Evolutionary conservation across 371 early-diverging fungal species (phyloP), one percentile per base, ranked within the genome.

Genomic region (Mucor velutinosus): DNA sequence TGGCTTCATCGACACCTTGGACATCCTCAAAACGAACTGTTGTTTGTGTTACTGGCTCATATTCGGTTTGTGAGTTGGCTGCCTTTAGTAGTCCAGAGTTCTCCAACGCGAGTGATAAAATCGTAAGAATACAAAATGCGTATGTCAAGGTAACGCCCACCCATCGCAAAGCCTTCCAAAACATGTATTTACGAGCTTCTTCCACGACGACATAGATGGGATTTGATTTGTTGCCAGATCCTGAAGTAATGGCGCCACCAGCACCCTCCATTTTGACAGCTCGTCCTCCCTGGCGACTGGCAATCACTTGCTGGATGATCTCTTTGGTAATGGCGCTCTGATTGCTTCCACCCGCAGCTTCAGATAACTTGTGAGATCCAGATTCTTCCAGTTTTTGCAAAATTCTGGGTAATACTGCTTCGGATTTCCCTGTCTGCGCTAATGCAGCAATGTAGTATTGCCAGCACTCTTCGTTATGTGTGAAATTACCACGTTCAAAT

Each of bases 1-100:
- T 98, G 21, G 98, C 98, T 79, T 99, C 99, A 62, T 97, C 97
- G 23, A 95, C 95, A 35, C 99, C 99, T 72, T 97, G 96, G 0
- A 99, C 98, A 74, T 98, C 99, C 7, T 91, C 85, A 73, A 98
- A 98, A 41, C 82, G 88, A 59, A 94, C 91, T 49, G 88, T 76
- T 53, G 86, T 76, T 67, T 89, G 81, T 63, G 87, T 81, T 60
- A 79, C 89, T 8, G 94, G 92, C 60, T 87, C 89, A 71, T 88
- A 92, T 58, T 92, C 93, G 0, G 83, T 84, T 47, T 90, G 88
- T 35, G 82, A 77, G 5, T 82, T 83, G 0, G 87, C 75, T 6
- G 90, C 85, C 74, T 92, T 92, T 58, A 92, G 69, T 29, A 93
- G 60, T 1, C 91, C 92, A 0, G 92, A 91, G 71, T 90, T 90